Base-by-base conservation (phyloP, 2,329 filamentous ascomycete species). In the Nemania sp. region DNA sequence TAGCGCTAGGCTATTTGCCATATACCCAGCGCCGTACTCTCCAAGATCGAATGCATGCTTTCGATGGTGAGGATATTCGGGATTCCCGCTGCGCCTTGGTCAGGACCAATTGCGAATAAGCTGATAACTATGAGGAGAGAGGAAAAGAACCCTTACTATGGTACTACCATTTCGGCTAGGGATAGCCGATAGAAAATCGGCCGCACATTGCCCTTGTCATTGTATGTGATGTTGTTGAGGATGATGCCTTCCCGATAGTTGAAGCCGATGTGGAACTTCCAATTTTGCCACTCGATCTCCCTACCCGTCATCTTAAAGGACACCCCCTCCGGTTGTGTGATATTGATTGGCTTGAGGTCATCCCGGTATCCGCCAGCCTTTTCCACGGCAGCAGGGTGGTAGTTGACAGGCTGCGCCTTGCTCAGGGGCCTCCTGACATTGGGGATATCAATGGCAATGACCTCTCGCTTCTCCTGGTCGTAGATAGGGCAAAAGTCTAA, bases 401-500 rank as follows among this genome's bases (percentile, higher is more conserved):
- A 97, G 76, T 96, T 94, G 75, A 90, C 88, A 0, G 91, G 85
- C 6, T 84, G 77, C 1, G 85, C 86, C 69, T 85, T 88, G 77
- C 84, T 93, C 53, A 97, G 73, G 0, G 90, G 91, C 59, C 92
- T 80, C 57, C 93, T 84, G 2, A 93, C 81, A 45, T 87, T 85
- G 20, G 92, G 93, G 11, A 97, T 82, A 73, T 96, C 92, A 68
- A 96, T 96, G 72, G 89, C 87, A 56, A 96, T 83, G 67, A 96
- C 90, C 71, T 90, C 79, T 68, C 90, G 82, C 61, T 90, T 92
- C 71, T 92, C 88, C 1, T 90, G 82, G 72, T 96, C 92, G 76
- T 87, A 96, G 71, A 97, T 96, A 1, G 93, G 93, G 72, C 92
- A 96, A 78, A 97, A 97, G 76, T 97, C 93, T 54, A 97, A 84